Base-by-base conservation (phyloP, 1,284 basidiomycete species). In the Amylostereum chailletii region DNA sequence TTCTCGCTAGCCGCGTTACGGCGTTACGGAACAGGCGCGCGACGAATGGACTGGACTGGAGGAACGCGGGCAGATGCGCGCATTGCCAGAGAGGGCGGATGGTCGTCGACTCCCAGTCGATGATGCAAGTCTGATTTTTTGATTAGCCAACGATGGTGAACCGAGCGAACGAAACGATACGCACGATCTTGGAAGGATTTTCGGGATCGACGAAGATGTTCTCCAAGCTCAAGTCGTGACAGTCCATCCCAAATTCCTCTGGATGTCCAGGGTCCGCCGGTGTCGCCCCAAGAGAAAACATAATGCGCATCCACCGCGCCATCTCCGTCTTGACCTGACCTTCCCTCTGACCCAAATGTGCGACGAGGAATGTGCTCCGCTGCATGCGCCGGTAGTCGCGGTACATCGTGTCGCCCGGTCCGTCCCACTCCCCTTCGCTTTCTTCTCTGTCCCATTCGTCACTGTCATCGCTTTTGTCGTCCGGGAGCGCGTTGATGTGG, bases 71-170 rank as follows among this genome's bases (percentile, higher is more conserved):
- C 2, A 88, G 71, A 57, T 94, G 86, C 0, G 88, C 85, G 53
- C 82, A 83, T 30, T 83, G 83, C 78, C 91, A 90, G 26, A 90
- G 72, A 5, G 86, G 87, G 19, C 87, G 74, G 3, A 81, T 88
- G 5, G 86, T 87, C 11, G 86, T 89, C 7, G 86, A 86, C 62
- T 90, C 86, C 87, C 86, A 90, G 58, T 90, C 87, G 45, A 90
- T 90, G 53, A 90, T 76, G 58, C 85, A 86, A 1, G 84, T 85
- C 87, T 90, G 58, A 1, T 38, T 39, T 30, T 46, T 40, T 29
- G 43, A 45, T 43, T 9, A 49, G n/a, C 37, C 19, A 31, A 42
- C 19, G 26, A 45, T 29, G 7, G 19, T 47, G 48, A 48, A 5
- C 46, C 50, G 39, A 41, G 49, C 49, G 29, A n/a, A 42, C 53